Evolutionary conservation across 352 stramenopile species (phyloP), one percentile per base, ranked within the genome.

Genomic region (Phytophthora megakarya): DNA sequence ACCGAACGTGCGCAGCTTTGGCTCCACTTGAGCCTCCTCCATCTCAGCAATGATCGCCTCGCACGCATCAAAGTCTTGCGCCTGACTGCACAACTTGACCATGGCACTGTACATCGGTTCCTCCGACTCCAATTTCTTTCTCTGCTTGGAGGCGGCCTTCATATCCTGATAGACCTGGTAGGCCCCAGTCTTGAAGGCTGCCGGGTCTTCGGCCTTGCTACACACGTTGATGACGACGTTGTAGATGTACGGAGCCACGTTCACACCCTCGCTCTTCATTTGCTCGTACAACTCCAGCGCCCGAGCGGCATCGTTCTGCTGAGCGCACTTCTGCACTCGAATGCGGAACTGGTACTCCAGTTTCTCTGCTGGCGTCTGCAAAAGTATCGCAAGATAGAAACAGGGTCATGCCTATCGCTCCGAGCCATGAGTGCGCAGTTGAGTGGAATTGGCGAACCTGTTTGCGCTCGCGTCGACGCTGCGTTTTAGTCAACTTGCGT

Each of bases 81-180:
- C 74, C 43, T 85, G 84, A 59, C 72, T 78, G 60, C 81, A 93
- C 10, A 95, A 63, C 51, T 92, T 92, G 53, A 93, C 69, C 44
- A 95, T 71, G 22, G 86, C 82, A 56, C 78, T 93, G 66, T 86
- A 90, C 25, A 81, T 84, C 13, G 73, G 81, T 60, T 95, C 86
- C 21, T 86, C 76, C 11, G 84, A 65, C 19, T 57, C 59, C 1
- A 35, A 25, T 21, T 59, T 67, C 25, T 68, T 63, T 40, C 44
- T 75, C 39, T 61, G 13, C 16, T 58, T 50, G 5, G 46, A 16
- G 23, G 23, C 22, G 15, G 54, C 69, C 30, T 89, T 86, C 79
- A 95, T 89, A 21, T 93, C 70, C 19, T 90, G 59, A 56, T 80
- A 92, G 15, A 91, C 75, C 4, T 69, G 44, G 28, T 88, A 82